Conservation (phyloP, 164 flowering plant species). For the Buxus sempervirens region DNA sequence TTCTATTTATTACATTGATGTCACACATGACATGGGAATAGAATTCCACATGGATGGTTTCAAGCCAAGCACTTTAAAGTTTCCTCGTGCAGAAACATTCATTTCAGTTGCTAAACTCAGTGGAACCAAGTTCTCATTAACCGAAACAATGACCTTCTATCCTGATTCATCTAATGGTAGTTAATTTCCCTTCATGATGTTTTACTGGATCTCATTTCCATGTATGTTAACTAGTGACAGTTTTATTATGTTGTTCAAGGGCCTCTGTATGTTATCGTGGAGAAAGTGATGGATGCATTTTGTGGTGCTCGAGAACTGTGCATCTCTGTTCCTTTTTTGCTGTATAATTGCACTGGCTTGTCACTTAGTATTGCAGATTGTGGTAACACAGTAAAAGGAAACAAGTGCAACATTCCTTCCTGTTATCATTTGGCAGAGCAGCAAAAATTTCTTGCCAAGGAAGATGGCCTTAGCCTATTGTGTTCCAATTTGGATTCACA, state of each 20-base stretch:
- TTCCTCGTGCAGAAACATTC: conserved; percentile 77
- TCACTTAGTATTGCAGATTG: conserved; percentile 51
- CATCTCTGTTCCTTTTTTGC: conserved; percentile 71
- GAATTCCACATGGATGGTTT: conserved; percentile 53
- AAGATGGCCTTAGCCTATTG: conserved; percentile 57
- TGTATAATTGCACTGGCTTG: conserved; percentile 80
- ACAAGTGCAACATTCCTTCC: conserved; percentile 47
- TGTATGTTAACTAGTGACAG: conserved; percentile 5
- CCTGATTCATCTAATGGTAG: conserved; percentile 52
- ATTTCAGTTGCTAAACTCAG: conserved; percentile 56
- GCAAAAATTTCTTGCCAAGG: conserved; percentile 27
- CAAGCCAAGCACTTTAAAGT: conserved; percentile 47
- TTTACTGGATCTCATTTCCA: not conserved
- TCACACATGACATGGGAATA: conserved; percentile 74
- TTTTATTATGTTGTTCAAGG: conserved; percentile 39
- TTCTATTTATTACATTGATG: conserved; percentile 69
- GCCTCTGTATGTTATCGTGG: conserved; percentile 51
- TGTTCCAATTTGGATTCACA: conserved; percentile 27
- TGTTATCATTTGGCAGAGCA: conserved; percentile 54
- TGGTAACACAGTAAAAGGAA: conserved; percentile 37
- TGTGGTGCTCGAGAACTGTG: conserved; percentile 85
- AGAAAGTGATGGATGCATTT: conserved; percentile 74
- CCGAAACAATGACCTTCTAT: conserved; percentile 57
- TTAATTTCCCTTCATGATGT: not conserved
- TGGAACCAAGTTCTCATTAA: conserved; percentile 57